Conservation (phyloP, 495 filamentous ascomycete genomes). For the Penicillium coffeae region DNA sequence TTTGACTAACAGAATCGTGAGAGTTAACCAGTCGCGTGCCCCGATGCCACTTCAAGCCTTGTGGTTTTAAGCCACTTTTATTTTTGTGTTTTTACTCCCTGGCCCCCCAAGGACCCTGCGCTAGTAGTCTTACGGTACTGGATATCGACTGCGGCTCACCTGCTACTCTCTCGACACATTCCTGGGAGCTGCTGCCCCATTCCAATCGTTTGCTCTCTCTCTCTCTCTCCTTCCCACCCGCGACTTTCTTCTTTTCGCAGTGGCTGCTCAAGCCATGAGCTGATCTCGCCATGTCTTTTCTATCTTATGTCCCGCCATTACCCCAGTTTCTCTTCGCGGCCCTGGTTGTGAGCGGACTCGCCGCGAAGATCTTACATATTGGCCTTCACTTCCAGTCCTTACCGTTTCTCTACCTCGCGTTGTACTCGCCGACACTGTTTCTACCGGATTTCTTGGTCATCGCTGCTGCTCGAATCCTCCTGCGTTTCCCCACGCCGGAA, state of each 20-base stretch:
- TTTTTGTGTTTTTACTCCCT: neutral
- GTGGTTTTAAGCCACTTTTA: no score
- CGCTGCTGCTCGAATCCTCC: constrained; percentile 21
- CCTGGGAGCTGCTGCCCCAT: constrained; percentile 12
- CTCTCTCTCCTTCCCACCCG: neutral
- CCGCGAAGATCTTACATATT: constrained; percentile 35
- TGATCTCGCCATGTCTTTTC: constrained; percentile 20
- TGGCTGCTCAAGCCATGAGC: constrained; percentile 16
- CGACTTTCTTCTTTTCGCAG: constrained; percentile 1
- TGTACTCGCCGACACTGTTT: constrained; percentile 36
- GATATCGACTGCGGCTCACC: no score
- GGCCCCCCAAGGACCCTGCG: neutral
- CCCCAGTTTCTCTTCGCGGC: constrained; percentile 33
- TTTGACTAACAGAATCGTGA: neutral
- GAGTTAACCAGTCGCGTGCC: constrained; percentile 2
- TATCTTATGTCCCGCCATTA: constrained; percentile 21
- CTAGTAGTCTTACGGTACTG: neutral
- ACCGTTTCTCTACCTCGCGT: constrained; percentile 34
- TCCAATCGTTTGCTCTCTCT: constrained; percentile 9
- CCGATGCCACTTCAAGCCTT: neutral
- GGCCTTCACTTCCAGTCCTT: constrained; percentile 32
- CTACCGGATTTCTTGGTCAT: constrained; percentile 35
- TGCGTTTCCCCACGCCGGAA: constrained; percentile 23
- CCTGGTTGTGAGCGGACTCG: constrained; percentile 32
- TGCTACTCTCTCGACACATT: constrained; percentile 8